These are phyloP conservation scores for Botrytis pseudocinerea DNA, from an alignment of 2,329 filamentous ascomycete genomes.

Conservation along the genomic window DNA sequence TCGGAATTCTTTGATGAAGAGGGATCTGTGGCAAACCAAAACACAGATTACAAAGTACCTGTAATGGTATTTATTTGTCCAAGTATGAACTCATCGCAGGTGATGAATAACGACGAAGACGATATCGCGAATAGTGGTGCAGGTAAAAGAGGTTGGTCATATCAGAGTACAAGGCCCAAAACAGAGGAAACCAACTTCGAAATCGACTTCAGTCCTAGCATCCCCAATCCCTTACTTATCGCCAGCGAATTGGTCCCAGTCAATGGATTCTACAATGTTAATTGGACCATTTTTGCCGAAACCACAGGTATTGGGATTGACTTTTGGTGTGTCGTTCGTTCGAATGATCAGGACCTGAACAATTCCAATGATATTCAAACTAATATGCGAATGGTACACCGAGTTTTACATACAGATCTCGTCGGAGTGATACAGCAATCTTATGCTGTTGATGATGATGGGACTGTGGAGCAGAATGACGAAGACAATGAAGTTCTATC, in stretches of 20 bases:
- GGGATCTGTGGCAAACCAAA: conserved; percentile 1
- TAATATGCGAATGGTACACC: neutral
- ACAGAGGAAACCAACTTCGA: neutral
- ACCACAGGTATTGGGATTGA: conserved; percentile 4
- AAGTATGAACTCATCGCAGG: neutral
- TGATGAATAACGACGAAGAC: conserved; percentile 3
- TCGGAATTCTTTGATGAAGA: neutral
- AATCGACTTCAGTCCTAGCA: conserved; percentile 2
- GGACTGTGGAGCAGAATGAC: neutral
- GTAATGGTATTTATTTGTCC: conserved; percentile 1
- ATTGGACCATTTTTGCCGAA: conserved; percentile 3
- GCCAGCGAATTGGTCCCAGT: neutral
- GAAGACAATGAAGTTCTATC: neutral
- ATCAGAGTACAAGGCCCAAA: neutral
- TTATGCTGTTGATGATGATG: neutral
- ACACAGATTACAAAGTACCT: conserved; percentile 4
- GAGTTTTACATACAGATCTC: neutral
- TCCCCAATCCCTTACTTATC: neutral
- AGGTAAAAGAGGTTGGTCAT: neutral
- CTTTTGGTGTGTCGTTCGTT: neutral
- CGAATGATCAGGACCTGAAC: neutral
- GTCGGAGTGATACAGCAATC: neutral
- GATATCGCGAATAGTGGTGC: neutral
- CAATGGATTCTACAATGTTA: conserved; percentile 3
- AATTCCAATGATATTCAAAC: neutral